Base-by-base conservation (phyloP, 495 filamentous ascomycete species). In the Hypoxylon rickii region DNA sequence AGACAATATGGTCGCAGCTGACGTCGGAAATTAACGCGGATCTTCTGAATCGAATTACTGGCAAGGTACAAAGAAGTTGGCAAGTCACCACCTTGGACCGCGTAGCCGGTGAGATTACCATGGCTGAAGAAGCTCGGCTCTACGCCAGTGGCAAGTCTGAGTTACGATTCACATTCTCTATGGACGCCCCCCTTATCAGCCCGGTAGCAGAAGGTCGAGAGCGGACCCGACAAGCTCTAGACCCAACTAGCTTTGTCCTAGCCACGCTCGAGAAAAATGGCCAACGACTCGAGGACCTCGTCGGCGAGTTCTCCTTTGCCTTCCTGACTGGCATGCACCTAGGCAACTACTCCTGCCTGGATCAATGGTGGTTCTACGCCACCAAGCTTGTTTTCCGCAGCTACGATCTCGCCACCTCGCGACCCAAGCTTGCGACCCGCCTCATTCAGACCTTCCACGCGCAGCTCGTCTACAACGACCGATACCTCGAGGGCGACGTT, bases 291-390 rank as follows among this genome's bases (percentile, higher is more conserved):
- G 52, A 60, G 66, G 86, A 80, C 50, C 61, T 97, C 3, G 69
- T 95, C n/a, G 93, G 92, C 33, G 92, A 97, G 64, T 63, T 97
- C 34, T 90, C 97, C 62, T 87, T 95, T 62, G 80, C 84, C 29
- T 97, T 94, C 70, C 62, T 97, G 3, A 89, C 87, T 66, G 86
- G 90, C 8, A 75, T 91, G 52, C 88, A 87, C 18, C 76, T 97
- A 36, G 87, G 87, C 68, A 97, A 95, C 66, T 82, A 85, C 57
- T 91, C 90, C 1, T 96, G 89, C 65, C 77, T 92, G 18, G 86
- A 92, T 61, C 91, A 96, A 58, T 98, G 92, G 92, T 89, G 88
- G 70, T 77, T 89, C 53, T 64, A 95, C 20, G 70, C 92, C 5
- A 69, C 67, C 47, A 77, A 77, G 29, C 73, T 96, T 24, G 71